Evolutionary conservation across 2,329 filamentous ascomycete species (phyloP).

Genomic region (Orbilia ellipsospora): DNA sequence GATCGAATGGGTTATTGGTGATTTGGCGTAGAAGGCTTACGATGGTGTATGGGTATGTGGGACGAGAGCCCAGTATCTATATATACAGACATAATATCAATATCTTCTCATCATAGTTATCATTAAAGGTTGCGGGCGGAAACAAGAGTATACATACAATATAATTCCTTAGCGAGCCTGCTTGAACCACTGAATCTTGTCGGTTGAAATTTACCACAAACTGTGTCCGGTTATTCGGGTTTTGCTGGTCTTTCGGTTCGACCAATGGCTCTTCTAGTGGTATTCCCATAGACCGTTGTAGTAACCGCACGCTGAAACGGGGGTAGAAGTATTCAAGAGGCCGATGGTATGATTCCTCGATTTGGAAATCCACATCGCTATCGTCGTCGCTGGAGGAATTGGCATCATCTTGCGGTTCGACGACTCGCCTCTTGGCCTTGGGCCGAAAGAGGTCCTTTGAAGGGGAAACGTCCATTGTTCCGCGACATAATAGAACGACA

Average conservation of each 20-base stretch:
- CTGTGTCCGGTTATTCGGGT: background rate
- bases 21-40: slow-evolving; percentile 42
- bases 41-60: slow-evolving; percentile 33
- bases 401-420: slow-evolving; percentile 9
- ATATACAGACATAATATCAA: background rate
- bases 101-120: background rate
- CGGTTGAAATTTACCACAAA: slow-evolving; percentile 40
- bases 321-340: slow-evolving; percentile 48
- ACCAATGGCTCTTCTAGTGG: slow-evolving; percentile 2
- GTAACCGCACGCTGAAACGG: slow-evolving; percentile 24
- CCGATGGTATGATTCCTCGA: slow-evolving; percentile 51
- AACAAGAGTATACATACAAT: slow-evolving; percentile 17
- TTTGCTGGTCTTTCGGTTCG: background rate
- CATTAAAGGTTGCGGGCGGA: background rate
- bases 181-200: slow-evolving; percentile 35
- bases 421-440: slow-evolving; percentile 20
- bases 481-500: slow-evolving; percentile 24
- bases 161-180: slow-evolving; percentile 48
- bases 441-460: slow-evolving; percentile 37
- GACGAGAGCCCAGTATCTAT: slow-evolving; percentile 44
- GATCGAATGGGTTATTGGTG: slow-evolving; percentile 27
- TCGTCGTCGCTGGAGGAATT: slow-evolving; percentile 2
- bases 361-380: slow-evolving; percentile 28
- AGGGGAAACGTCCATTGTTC: slow-evolving; percentile 39
- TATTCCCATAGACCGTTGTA: slow-evolving; percentile 46